These are phyloP conservation scores for Ephemerocybe angulata DNA, from an alignment of 768 basidiomycete genomes.

Conservation along the genomic window DNA sequence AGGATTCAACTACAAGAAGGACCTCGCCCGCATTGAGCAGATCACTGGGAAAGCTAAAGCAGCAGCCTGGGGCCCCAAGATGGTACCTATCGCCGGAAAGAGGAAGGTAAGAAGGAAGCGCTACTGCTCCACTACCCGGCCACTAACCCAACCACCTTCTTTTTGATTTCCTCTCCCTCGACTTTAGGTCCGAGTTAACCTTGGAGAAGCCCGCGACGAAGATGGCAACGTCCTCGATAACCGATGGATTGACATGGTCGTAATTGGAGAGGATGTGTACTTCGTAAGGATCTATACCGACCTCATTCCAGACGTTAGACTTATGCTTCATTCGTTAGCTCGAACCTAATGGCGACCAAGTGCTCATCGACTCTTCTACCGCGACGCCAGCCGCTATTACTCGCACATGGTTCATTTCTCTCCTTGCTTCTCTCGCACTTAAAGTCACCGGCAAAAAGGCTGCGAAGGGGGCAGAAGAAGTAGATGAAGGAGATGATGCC, in stretches of 20 bases:
- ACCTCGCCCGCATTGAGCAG: conserved; percentile 63
- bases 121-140: no score
- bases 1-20: conserved; percentile 68
- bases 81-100: conserved; percentile 56
- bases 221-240: conserved; percentile 49
- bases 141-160: no score
- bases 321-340: conserved; percentile 37
- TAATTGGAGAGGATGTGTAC: conserved; percentile 72
- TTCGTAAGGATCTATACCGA: conserved; percentile 46
- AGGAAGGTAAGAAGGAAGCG: conserved; percentile 72
- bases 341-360: conserved; percentile 55
- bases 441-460: conserved; percentile 25
- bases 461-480: conserved; percentile 2
- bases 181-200: conserved; percentile 64
- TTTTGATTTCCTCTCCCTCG: conserved; percentile 1
- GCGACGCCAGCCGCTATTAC: conserved; percentile 53
- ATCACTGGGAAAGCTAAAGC: conserved; percentile 59
- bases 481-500: conserved; percentile 15
- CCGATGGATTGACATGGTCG: conserved; percentile 74
- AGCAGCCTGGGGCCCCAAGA: conserved; percentile 81
- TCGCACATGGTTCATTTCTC: conserved; percentile 67
- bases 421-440: conserved; percentile 34
- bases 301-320: background rate
- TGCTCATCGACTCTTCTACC: conserved; percentile 55
- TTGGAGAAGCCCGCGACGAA: conserved; percentile 56